A percentile compares a stretch with the other conserved stretches of the same genome.
These are phyloP conservation scores for Glycine soja DNA, from an alignment of 306 rosid genomes.

Conservation along the genomic window DNA sequence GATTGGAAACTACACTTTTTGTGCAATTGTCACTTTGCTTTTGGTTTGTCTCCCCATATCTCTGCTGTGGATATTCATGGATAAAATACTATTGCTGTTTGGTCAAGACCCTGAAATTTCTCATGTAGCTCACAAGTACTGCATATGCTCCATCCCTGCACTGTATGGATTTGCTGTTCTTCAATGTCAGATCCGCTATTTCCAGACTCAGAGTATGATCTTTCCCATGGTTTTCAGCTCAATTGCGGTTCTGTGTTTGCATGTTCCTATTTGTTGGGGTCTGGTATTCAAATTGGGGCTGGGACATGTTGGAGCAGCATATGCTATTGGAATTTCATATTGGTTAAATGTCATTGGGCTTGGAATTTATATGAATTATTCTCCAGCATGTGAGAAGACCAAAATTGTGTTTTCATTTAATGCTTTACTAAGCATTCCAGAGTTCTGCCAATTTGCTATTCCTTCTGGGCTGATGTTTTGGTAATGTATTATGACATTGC, in stretches of 20 bases:
- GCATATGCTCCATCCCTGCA: constrained; percentile 59
- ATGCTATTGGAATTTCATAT: constrained; percentile 62
- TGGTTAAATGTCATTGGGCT: constrained; percentile 70
- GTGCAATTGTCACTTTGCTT: constrained; percentile 52
- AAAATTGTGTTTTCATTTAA: constrained; percentile 49
- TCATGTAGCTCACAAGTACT: constrained; percentile 50
- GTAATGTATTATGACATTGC: constrained; percentile 37
- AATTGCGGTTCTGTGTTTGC: constrained; percentile 56
- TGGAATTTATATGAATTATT: constrained; percentile 53
- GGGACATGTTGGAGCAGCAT: constrained; percentile 67
- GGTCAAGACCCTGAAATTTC: constrained; percentile 70
- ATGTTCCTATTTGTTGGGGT: constrained; percentile 63
- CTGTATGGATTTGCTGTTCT: constrained; percentile 64
- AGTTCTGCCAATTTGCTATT: constrained; percentile 52
- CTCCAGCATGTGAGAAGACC: constrained; percentile 64
- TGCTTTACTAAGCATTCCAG: constrained; percentile 49
- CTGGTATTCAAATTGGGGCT: constrained; percentile 56
- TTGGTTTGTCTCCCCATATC: constrained; percentile 65
- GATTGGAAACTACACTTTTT: constrained; percentile 60
- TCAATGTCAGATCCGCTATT: constrained; percentile 59
- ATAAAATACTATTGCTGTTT: constrained; percentile 50
- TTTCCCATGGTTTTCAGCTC: constrained; percentile 67
- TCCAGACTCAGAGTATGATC: constrained; percentile 62
- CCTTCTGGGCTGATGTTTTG: constrained; percentile 60
- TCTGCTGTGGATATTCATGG: constrained; percentile 66